Base-by-base conservation (phyloP, 306 rosid species). In the Citrullus amarus region DNA sequence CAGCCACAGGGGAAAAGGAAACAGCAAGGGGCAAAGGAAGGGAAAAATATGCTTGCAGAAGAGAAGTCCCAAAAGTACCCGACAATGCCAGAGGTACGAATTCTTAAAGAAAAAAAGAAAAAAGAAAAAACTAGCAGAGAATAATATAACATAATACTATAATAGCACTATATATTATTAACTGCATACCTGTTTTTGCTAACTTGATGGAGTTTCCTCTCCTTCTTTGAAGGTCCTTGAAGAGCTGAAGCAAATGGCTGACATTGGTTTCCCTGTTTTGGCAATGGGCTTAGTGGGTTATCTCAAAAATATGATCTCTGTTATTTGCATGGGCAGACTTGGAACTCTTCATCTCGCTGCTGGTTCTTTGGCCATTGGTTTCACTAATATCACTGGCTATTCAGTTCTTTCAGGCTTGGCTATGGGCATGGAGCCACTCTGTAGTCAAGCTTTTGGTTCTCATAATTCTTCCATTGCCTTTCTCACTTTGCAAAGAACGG, bases 241-340 rank as follows among this genome's bases (percentile, higher is more conserved):
- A 5, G 97, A 92, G 88, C 75, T 94, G 54, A 86, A 86, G 81
- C 90, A 82, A 84, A 88, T 80, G 87, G 77, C 84, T 59, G 77
- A 88, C 75, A 89, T 94, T 68, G 90, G 96, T 48, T 80, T 92
- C 75, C 98, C 98, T 6, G 83, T 92, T 58, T 88, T 85, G n/a
- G 91, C 92, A 39, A 90, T 88, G 86, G 87, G 88, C 63, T 58
- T 94, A 1, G 87, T 88, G 72, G 91, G 90, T 4, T 93, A 91
- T 80, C 86, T 94, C 57, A 79, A 79, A 39, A 79, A 68, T 68
- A 79, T 79, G 81, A 25, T 79, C 53, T 79, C 55, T 7, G 81
- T 79, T 3, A 79, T 79, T 20, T 79, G 81, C 77, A 79, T 79
- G 81, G 81, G 81, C 10, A 38, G 77, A 20, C 81, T 79, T 17